These are phyloP conservation scores for Rosellinia necatrix DNA, from an alignment of 2,329 filamentous ascomycete genomes.

Conservation along the genomic window DNA sequence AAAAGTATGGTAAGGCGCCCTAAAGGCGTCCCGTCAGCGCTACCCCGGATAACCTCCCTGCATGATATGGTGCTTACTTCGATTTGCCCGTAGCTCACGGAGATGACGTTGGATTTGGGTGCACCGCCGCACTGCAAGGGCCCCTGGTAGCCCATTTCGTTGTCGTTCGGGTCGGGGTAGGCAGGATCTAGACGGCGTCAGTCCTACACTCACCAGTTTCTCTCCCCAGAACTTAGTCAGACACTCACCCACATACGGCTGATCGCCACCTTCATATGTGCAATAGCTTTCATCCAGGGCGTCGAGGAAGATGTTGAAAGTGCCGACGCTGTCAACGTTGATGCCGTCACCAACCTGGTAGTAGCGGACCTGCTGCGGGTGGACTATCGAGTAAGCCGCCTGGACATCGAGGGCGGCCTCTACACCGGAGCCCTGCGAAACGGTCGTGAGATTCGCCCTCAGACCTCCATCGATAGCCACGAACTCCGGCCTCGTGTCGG, in stretches of 20 bases:
- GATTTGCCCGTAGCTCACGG: conserved; percentile 58
- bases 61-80: conserved; percentile 44
- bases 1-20: no score
- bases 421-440: conserved; percentile 25
- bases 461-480: conserved; percentile 28
- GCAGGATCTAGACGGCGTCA: conserved; percentile 26
- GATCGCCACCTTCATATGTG: conserved; percentile 48
- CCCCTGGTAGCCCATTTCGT: conserved; percentile 41
- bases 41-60: no score
- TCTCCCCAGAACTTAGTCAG: neutral
- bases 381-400: conserved; percentile 26
- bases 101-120: conserved; percentile 56
- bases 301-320: conserved; percentile 41
- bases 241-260: conserved; percentile 29
- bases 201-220: neutral
- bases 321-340: conserved; percentile 31
- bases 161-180: conserved; percentile 42
- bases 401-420: conserved; percentile 30
- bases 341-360: conserved; percentile 31
- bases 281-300: conserved; percentile 52
- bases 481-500: conserved; percentile 26
- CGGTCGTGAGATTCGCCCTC: conserved; percentile 24
- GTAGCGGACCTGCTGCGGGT: conserved; percentile 27
- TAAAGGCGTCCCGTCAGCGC: no score
- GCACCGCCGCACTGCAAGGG: conserved; percentile 33